phyloP scores from a whole-genome alignment of 1,284 basidiomycete species.

The Ceratobasidium sp. region DNA sequence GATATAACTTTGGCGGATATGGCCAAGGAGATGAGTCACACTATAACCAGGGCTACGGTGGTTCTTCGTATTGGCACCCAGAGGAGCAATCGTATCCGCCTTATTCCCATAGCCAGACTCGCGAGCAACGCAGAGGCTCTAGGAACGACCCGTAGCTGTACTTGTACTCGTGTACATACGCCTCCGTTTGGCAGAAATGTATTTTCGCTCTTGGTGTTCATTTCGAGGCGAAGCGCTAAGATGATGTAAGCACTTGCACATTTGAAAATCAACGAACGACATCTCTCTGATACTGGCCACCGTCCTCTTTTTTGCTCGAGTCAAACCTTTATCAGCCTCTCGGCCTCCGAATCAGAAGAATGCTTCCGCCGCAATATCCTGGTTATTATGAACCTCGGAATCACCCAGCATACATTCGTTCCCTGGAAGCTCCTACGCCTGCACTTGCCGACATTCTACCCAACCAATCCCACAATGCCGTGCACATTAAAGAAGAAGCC shows the following conservation, averaged over 20 bases:
- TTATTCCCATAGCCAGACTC: neutral
- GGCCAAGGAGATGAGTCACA: conserved; percentile 7
- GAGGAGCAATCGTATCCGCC: conserved; percentile 18
- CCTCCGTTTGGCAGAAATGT: conserved; percentile 7
- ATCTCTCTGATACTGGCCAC: conserved; percentile 2
- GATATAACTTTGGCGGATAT: conserved; percentile 19
- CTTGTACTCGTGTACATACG: conserved; percentile 7
- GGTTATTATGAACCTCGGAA: neutral
- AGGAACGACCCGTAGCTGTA: neutral
- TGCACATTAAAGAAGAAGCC: conserved; percentile 9
- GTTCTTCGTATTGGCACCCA: neutral
- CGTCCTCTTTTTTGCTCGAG: neutral
- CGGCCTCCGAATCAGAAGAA: neutral
- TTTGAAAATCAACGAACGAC: neutral
- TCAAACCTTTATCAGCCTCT: too few species aligned
- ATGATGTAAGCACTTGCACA: neutral
- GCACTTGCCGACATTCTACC: too few species aligned
- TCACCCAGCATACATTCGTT: neutral
- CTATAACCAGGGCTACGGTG: conserved; percentile 20
- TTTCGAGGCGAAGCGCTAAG: neutral
- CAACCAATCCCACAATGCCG: too few species aligned
- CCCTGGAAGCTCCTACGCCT: too few species aligned
- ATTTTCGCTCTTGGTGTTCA: neutral
- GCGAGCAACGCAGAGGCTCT: neutral
- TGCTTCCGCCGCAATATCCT: neutral